Evolutionary conservation across 2,329 filamentous ascomycete genomes (phyloP).

Genomic region (Trichoderma sp.): DNA sequence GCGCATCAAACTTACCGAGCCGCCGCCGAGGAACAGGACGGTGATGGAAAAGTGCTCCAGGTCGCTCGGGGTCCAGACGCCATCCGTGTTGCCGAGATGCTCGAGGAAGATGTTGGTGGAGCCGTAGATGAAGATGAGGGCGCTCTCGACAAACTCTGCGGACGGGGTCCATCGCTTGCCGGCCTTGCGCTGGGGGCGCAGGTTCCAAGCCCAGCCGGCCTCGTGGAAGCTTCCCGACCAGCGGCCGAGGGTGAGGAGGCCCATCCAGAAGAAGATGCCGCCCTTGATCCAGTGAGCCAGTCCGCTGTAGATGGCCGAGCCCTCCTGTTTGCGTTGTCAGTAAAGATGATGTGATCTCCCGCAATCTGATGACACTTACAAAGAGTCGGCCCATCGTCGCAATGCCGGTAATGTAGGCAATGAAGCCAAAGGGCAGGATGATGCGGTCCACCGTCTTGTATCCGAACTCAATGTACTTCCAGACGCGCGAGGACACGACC

Average conservation of each 20-base stretch:
- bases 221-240: conserved; percentile 91
- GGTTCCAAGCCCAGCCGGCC: conserved; percentile 94
- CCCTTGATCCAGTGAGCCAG: conserved; percentile 94
- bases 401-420: conserved; percentile 70
- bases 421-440: conserved; percentile 76
- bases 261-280: conserved; percentile 92
- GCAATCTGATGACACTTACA: conserved; percentile 54
- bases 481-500: conserved; percentile 58
- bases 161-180: conserved; percentile 68
- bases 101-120: conserved; percentile 90
- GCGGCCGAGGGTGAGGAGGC: conserved; percentile 80
- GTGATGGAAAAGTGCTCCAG: conserved; percentile 93
- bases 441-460: conserved; percentile 75
- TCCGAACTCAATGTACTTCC: conserved; percentile 59
- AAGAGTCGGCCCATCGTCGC: conserved; percentile 82
- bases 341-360: neutral
- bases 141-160: conserved; percentile 87
- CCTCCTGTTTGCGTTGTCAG: conserved; percentile 57
- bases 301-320: conserved; percentile 72
- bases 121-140: conserved; percentile 88
- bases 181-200: conserved; percentile 64
- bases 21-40: conserved; percentile 89
- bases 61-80: conserved; percentile 74
- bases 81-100: conserved; percentile 74
- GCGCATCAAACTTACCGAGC: conserved; percentile 62